Evolutionary conservation across 2,329 filamentous ascomycete species (phyloP).

Genomic region (Penicillium sp.): DNA sequence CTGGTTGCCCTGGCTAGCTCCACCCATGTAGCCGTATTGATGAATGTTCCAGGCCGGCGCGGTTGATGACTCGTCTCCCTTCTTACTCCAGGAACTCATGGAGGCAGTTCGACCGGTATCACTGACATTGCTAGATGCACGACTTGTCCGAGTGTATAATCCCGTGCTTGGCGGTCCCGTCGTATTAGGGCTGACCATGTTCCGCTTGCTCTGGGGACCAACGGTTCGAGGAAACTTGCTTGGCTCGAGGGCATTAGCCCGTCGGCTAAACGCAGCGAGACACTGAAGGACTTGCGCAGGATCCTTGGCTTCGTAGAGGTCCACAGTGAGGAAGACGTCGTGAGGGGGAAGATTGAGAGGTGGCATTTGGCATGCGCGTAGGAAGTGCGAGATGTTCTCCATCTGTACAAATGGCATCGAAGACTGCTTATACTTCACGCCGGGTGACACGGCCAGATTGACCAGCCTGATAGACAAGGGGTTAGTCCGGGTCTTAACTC

Average conservation of each 20-base stretch:
- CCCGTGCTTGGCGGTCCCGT: slow-evolving; percentile 57
- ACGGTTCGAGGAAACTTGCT: slow-evolving; percentile 69
- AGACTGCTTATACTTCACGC: slow-evolving; percentile 85
- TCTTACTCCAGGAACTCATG: slow-evolving; percentile 88
- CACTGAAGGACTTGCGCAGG: slow-evolving; percentile 94
- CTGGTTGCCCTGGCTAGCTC: slow-evolving; percentile 90
- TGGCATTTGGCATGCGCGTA: slow-evolving; percentile 76
- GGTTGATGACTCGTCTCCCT: slow-evolving; percentile 71
- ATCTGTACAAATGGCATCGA: slow-evolving; percentile 98
- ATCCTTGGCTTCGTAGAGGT: slow-evolving; percentile 92
- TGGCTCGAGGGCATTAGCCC: slow-evolving; percentile 71
- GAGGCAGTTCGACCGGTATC: slow-evolving; percentile 52
- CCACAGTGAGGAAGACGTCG: slow-evolving; percentile 94
- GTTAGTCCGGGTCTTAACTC: slow-evolving; percentile 22
- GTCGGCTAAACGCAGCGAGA: slow-evolving; percentile 82
- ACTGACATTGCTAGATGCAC: slow-evolving; percentile 54
- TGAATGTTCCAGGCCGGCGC: slow-evolving; percentile 96
- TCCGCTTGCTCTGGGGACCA: slow-evolving; percentile 62
- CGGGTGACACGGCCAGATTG: slow-evolving; percentile 72
- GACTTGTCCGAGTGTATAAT: slow-evolving; percentile 34
- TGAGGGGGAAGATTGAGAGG: slow-evolving; percentile 86
- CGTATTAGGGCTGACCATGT: slow-evolving; percentile 60
- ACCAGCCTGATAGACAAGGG: slow-evolving; percentile 58
- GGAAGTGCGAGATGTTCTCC: slow-evolving; percentile 98
- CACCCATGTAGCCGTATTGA: slow-evolving; percentile 97